Conservation (phyloP, 2,329 filamentous ascomycete genomes). For the Stylonectria norvegica region DNA sequence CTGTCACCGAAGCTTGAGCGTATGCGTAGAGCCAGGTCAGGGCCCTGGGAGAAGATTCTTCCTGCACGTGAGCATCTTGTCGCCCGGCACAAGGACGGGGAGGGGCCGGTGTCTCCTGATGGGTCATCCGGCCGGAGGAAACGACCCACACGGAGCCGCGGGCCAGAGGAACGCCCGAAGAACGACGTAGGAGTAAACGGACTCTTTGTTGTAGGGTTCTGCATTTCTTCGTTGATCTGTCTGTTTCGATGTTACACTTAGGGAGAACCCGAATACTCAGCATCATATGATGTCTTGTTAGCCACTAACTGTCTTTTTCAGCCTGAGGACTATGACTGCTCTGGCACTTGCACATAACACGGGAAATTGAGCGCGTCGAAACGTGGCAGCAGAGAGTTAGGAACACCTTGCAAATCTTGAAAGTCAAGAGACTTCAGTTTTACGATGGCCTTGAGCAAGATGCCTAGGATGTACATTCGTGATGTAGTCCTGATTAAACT, state of each 20-base stretch:
- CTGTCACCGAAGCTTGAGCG: background rate
- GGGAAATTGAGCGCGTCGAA: no score
- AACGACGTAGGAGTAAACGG: no score
- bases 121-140: conserved; percentile 14
- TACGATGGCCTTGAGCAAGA: no score
- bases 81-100: conserved; percentile 14
- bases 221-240: no score
- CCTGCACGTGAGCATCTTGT: no score
- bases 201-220: no score
- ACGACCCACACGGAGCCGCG: background rate
- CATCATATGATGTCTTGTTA: background rate
- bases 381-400: no score
- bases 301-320: no score
- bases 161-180: background rate
- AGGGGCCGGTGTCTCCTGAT: conserved; percentile 17
- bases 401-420: no score
- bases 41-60: background rate
- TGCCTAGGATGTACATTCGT: no score
- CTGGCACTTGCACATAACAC: background rate
- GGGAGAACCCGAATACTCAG: background rate
- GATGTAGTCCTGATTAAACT: no score
- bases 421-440: no score
- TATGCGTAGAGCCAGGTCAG: conserved; percentile 5
- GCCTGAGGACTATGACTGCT: background rate
- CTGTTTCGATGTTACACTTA: background rate